Conservation (phyloP, 345 rosid species). For the Draba incana region DNA sequence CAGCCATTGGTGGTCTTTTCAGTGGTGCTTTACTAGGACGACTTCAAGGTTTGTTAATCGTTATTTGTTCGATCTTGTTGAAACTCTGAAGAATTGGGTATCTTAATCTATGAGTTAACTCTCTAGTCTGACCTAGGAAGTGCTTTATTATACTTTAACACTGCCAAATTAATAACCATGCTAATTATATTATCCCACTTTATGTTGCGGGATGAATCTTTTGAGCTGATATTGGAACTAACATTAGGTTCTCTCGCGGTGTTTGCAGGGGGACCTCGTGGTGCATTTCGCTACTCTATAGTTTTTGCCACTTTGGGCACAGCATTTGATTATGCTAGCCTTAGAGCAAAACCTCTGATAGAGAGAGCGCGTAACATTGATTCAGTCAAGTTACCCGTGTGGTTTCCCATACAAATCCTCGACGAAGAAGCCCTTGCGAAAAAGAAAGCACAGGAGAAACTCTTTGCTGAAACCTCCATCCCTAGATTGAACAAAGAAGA, state of each 20-base stretch:
- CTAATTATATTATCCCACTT: not conserved
- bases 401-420: conserved; percentile 85
- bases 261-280: conserved; percentile 66
- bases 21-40: conserved; percentile 81
- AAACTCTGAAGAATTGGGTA: too few relatives aligned
- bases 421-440: conserved; percentile 78
- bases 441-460: conserved; percentile 66
- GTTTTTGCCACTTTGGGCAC: conserved; percentile 66
- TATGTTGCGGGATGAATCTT: not conserved
- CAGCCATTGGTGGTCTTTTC: conserved; percentile 73
- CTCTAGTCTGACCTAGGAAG: not conserved
- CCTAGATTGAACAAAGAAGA: conserved; percentile 70
- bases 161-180: not conserved
- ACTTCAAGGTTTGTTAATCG: conserved; percentile 60
- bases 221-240: not conserved
- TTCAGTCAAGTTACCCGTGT: conserved; percentile 64
- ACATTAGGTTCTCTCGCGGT: conserved; percentile 1
- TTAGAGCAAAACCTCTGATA: conserved; percentile 50
- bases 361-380: conserved; percentile 40
- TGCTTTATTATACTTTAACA: not conserved
- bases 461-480: conserved; percentile 44
- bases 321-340: conserved; percentile 55
- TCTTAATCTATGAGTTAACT: too few relatives aligned
- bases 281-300: conserved; percentile 68
- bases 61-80: too few relatives aligned